Evolutionary conservation across 2,329 filamentous ascomycete species (phyloP), one percentile per base, ranked within the genome.

Genomic region (Fusarium pseudocircinatum): DNA sequence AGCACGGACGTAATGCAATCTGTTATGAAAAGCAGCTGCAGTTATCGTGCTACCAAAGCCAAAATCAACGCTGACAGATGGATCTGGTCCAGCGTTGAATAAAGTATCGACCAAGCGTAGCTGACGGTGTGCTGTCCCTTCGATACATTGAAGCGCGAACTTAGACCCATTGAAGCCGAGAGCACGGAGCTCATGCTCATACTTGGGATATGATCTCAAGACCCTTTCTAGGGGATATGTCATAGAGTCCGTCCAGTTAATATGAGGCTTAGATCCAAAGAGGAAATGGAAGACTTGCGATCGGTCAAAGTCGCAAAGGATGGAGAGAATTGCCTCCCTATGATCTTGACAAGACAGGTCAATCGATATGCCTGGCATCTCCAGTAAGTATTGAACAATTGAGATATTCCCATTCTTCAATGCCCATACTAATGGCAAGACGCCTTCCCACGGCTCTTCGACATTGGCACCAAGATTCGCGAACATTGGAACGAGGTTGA

Each of bases 111-210:
- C 4, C 4, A 28, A 15, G 8, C 18, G 3, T 5, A 22, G 6
- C 18, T 15, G 18, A 15, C 0, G 18, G 6, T 46, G 4, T 22
- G 8, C 13, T 7, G 24, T 22, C 22, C 8, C 13, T 28, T 28
- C 8, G 0, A 1, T 1, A 7, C 24, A 28, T 7, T 0, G 18
- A 5, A 15, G 6, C 18, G 13, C 4, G 4, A 28, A 22, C 4
- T 15, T 3, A 0, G 18, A 22, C 0, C 0, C 5, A 28, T 0
- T 0, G 6, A 47, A 2, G 26, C 44, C 26, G 0, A 47, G 18
- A 11, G 6, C 4, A 47, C 0, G 1, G 2, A 47, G 6, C 8
- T 15, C 44, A 28, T 7, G 15, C 13, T 22, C 20, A 3, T 5
- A 28, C 0, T 28, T 10, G 0, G 43, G 6, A 28, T 28, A 46